phyloP scores from a whole-genome alignment of 352 stramenopile genomes.

The Globisporangium cylindrosporum region DNA sequence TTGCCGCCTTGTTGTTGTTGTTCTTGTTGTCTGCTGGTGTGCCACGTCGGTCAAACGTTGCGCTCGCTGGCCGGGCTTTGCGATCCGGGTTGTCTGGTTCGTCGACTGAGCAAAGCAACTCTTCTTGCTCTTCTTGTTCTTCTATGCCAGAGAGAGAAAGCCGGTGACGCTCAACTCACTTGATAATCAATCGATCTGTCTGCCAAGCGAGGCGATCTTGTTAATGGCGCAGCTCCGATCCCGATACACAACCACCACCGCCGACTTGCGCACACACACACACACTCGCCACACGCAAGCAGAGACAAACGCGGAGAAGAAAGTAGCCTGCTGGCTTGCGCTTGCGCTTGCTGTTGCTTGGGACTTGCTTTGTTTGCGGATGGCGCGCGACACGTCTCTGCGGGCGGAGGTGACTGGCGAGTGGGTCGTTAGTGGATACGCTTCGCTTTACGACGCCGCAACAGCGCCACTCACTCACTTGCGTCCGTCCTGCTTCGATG shows the following conservation, averaged over 20 bases:
- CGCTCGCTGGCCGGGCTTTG: slow-evolving; percentile 8
- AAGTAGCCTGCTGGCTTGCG: not conserved
- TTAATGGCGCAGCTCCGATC: not conserved
- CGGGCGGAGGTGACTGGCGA: not conserved
- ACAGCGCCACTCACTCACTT: not conserved
- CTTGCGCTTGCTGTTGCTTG: not conserved
- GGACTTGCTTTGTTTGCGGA: not conserved
- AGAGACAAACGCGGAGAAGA: not conserved
- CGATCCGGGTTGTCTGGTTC: not conserved
- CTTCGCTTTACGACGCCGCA: not conserved
- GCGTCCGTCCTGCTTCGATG: slow-evolving; percentile 4
- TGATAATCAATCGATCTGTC: not conserved
- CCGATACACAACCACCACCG: not conserved
- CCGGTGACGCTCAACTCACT: not conserved
- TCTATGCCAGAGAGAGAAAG: not conserved
- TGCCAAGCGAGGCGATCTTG: not conserved
- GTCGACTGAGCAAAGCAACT: slow-evolving; percentile 8
- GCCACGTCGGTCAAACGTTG: slow-evolving; percentile 8
- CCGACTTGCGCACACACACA: slow-evolving; percentile 3
- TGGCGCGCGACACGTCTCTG: slow-evolving; percentile 8
- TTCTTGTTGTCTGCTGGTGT: slow-evolving; percentile 7
- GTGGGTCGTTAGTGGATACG: slow-evolving; percentile 9
- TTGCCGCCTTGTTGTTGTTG: not conserved
- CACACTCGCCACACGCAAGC: not conserved
- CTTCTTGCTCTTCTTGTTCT: not conserved